These are phyloP conservation scores for Aspergillus ochraceus DNA, from an alignment of 2,329 filamentous ascomycete species.

Conservation along the genomic window DNA sequence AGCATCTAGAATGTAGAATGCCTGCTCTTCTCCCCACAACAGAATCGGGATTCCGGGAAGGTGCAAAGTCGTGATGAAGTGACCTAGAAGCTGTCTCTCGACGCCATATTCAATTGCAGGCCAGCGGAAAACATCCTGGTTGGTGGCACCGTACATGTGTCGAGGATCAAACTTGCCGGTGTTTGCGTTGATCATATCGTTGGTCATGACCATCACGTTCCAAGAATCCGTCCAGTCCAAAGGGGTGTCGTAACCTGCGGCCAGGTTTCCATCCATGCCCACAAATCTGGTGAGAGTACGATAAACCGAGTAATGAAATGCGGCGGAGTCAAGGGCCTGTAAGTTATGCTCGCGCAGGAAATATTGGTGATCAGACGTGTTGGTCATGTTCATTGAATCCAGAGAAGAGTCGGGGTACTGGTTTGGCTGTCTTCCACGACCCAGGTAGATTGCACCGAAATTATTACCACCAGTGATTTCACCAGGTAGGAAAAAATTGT, in stretches of 20 bases:
- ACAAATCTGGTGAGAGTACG: slow-evolving; percentile 62
- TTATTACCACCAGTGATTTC: slow-evolving; percentile 65
- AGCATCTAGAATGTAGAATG: slow-evolving; percentile 63
- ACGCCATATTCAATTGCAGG: slow-evolving; percentile 59
- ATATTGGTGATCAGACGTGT: slow-evolving; percentile 42
- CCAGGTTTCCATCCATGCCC: slow-evolving; percentile 58
- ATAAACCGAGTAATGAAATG: slow-evolving; percentile 66
- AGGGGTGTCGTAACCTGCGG: slow-evolving; percentile 55
- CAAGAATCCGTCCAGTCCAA: slow-evolving; percentile 58
- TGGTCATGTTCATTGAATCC: slow-evolving; percentile 51
- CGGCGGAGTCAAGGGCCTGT: slow-evolving; percentile 58
- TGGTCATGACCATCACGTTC: slow-evolving; percentile 58
- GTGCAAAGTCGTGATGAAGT: slow-evolving; percentile 60
- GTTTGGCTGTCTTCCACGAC: slow-evolving; percentile 59
- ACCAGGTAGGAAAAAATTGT: slow-evolving; percentile 64
- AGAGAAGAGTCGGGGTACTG: slow-evolving; percentile 51
- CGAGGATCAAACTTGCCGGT: slow-evolving; percentile 63
- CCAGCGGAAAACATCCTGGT: slow-evolving; percentile 68
- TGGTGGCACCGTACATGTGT: slow-evolving; percentile 64
- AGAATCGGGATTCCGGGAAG: slow-evolving; percentile 62
- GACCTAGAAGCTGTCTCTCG: slow-evolving; percentile 57
- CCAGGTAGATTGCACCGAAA: slow-evolving; percentile 62
- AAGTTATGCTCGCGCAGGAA: slow-evolving; percentile 56
- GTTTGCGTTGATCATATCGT: slow-evolving; percentile 61
- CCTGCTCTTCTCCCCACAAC: slow-evolving; percentile 67